Evolutionary conservation across 306 rosid genomes (phyloP).

Genomic region (Sindora glabra): DNA sequence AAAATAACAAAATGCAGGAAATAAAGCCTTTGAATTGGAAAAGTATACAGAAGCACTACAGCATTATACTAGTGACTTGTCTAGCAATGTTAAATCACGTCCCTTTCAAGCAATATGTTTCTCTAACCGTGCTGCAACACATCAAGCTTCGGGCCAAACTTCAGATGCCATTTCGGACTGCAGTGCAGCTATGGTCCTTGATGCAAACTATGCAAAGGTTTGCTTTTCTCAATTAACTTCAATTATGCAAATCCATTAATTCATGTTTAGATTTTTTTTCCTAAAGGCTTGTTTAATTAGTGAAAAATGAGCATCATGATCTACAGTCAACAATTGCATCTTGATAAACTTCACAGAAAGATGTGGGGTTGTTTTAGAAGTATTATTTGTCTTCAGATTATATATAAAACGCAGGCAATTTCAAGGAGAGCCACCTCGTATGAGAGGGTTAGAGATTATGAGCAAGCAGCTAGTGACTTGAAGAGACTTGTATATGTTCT

Average conservation of each 20-base stretch:
- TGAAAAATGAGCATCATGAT: no score
- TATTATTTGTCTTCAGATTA: no score
- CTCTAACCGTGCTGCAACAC: constrained; percentile 91
- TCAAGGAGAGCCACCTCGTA: constrained; percentile 86
- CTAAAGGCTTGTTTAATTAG: no score
- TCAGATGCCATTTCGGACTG: constrained; percentile 92
- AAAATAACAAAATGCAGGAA: constrained; percentile 65
- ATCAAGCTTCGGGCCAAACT: constrained; percentile 85
- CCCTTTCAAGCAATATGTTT: constrained; percentile 81
- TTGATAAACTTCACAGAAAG: no score
- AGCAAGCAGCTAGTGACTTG: constrained; percentile 67
- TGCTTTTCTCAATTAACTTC: constrained; percentile 12
- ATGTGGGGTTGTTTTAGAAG: no score
- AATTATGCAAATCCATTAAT: no score
- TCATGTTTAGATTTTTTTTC: no score
- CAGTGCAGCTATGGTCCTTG: constrained; percentile 80
- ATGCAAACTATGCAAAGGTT: constrained; percentile 79
- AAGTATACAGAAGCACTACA: constrained; percentile 68
- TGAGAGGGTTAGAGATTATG: constrained; percentile 79
- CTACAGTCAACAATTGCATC: no score
- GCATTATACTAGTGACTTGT: constrained; percentile 71
- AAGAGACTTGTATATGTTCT: constrained; percentile 47
- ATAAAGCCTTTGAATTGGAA: constrained; percentile 61
- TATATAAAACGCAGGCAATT: constrained; percentile 74
- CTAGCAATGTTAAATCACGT: constrained; percentile 59